Base-by-base conservation (phyloP, 352 stramenopile genomes). In the Phytophthora crassamura region DNA sequence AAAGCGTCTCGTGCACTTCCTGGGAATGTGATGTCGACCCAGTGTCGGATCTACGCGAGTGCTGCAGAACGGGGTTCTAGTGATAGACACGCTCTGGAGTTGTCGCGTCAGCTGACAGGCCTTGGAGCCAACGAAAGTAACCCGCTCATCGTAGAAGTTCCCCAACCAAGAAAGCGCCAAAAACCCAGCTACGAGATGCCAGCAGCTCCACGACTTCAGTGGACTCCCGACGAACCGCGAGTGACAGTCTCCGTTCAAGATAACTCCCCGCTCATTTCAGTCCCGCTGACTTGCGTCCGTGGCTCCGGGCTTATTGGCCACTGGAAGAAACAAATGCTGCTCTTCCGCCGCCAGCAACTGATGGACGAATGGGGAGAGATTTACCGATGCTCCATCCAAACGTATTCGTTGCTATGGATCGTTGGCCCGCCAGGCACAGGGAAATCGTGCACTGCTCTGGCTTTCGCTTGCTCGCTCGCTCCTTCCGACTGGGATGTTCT, bases 121-220 rank as follows among this genome's bases (percentile, higher is more conserved):
- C n/a, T n/a, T n/a, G n/a, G n/a, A n/a, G n/a, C n/a, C n/a, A n/a
- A n/a, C n/a, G n/a, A n/a, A n/a, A n/a, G n/a, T n/a, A n/a, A n/a
- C n/a, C n/a, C n/a, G n/a, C n/a, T 42, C 7, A 42, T 42, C 14
- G 38, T 42, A 16, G 38, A 18, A 16, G 38, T 42, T 7, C 38
- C 38, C 38, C 38, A 42, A 16, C 38, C 7, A 16, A 42, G 14
- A 18, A 42, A 42, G 16, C 38, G 38, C 5, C 38, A 42, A 15
- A 42, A 42, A 15, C 38, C n/a, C n/a, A n/a, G n/a, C n/a, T n/a
- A 42, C 38, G 38, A 42, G 16, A 42, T n/a, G n/a, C n/a, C n/a
- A n/a, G n/a, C n/a, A n/a, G n/a, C n/a, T n/a, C n/a, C n/a, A n/a
- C n/a, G n/a, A n/a, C n/a, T 42, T 42, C 38, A 10, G 16, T 42